Base-by-base conservation (phyloP, 2,329 filamentous ascomycete species). In the Fusarium penzigii region DNA sequence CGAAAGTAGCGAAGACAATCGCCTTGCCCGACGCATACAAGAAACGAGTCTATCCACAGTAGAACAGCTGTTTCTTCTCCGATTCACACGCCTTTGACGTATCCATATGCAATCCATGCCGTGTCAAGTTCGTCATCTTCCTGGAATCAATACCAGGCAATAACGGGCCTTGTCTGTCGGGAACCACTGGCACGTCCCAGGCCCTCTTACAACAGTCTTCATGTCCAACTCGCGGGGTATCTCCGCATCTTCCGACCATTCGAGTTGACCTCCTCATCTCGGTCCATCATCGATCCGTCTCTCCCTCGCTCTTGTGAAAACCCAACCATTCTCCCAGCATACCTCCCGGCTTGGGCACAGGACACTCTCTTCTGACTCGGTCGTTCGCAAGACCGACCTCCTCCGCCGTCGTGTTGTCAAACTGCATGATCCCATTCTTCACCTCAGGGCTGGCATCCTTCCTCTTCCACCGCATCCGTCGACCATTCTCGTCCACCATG, bases 281-380 rank as follows among this genome's bases (percentile, higher is more conserved):
- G 4, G 42, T 58, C 48, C 34, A 51, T 70, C 57, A 69, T 56
- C 65, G 64, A 44, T 58, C 52, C 42, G 50, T 55, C 42, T 64
- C 62, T 43, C 63, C 61, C 17, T 62, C 65, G 39, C 52, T 53
- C 53, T 70, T 76, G 61, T 79, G 81, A 67, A 93, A 88, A 0
- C 90, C 90, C 56, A 94, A 73, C 62, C 93, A 77, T 66, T 89
- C 83, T 12, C 89, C 90, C 42, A 96, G 74, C 34, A 92, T 74
- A 3, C 92, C 92, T 32, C 85, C 80, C 0, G 94, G 93, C 72
- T 97, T 97, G 6, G 94, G 94, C 12, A 99, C 86, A 0, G 94
- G 94, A 68, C 94, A 99, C 69, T 95, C 90, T 65, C 90, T 82
- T 66, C 79, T 79, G 42, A 73, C 67, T 48, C 75, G 77, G 70